A percentile compares a stretch with the other conserved stretches of the same genome.
These are phyloP conservation scores for Phytophthora pisi DNA, from an alignment of 352 stramenopile species.

Conservation along the genomic window DNA sequence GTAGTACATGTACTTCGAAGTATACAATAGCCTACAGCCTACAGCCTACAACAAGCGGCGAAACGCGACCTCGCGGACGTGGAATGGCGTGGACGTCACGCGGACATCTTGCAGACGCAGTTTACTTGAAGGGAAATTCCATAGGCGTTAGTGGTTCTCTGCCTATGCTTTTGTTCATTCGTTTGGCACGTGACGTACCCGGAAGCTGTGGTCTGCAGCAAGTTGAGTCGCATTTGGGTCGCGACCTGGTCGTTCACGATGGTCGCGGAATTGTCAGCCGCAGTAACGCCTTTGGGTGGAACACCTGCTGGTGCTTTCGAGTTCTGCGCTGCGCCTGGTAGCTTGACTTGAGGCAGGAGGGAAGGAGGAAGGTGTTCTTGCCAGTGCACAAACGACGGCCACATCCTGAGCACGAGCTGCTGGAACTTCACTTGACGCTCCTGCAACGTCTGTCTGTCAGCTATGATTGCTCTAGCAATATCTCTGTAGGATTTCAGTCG, in stretches of 20 bases:
- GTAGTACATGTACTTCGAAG: too few relatives aligned
- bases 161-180: neutral
- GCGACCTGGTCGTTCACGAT: conserved; percentile 17
- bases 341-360: conserved; percentile 30
- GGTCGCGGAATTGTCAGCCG: conserved; percentile 14
- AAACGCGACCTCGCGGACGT: conserved; percentile 75
- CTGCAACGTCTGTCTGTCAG: conserved; percentile 13
- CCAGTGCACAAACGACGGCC: conserved; percentile 70
- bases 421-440: conserved; percentile 69
- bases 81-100: conserved; percentile 62
- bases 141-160: neutral
- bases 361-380: conserved; percentile 46
- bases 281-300: conserved; percentile 20
- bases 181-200: conserved; percentile 44
- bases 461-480: neutral
- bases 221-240: conserved; percentile 34
- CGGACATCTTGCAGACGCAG: conserved; percentile 60
- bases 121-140: conserved; percentile 27
- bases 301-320: conserved; percentile 11
- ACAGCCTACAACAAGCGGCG: conserved; percentile 27
- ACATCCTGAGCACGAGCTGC: conserved; percentile 80
- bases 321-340: conserved; percentile 5
- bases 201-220: conserved; percentile 57
- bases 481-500: neutral
- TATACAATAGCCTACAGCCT: too few relatives aligned